Evolutionary conservation across 2,329 filamentous ascomycete species (phyloP), one percentile per base, ranked within the genome.

Genomic region (Coniella vitis): DNA sequence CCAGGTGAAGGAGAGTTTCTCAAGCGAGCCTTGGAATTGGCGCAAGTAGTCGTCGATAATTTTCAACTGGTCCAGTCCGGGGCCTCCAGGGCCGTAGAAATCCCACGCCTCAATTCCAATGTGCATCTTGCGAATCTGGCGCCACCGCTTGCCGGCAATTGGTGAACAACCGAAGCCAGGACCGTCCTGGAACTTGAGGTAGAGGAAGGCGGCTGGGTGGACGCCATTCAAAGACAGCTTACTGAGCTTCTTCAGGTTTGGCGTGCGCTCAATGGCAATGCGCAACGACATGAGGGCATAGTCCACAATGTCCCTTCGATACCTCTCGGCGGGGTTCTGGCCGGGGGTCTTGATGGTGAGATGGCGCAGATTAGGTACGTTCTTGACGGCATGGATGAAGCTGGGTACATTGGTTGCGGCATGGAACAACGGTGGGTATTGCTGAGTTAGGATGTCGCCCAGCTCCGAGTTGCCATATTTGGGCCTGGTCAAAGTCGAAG

Each of bases 361-460:
- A 63, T 91, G 86, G 39, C 79, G 73, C 58, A 95, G 71, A 58
- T 84, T 85, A 50, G 79, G 70, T 59, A 95, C 65, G 54, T 82
- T 71, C 32, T 76, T 77, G 61, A 95, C 73, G 42, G 86, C 86
- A 55, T 81, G 76, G 58, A 91, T 83, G 69, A 95, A 95, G 35
- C 87, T 86, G 4, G 86, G 79, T 7, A 94, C 84, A 61, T 95
- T 93, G 53, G 87, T 91, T 7, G 90, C 87, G 7, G 89, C 87
- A 61, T 95, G 90, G 68, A 95, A 95, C 3, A 95, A 70, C 5
- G 90, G 87, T 45, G 88, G 87, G 60, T 94, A 95, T 67, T 95
- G 89, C 62, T 88, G 82, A 13, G 88, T 87, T 53, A 95, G 74
- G 51, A 94, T 76, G 61, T 91, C 85, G 53, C 84, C 89, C 60